Percentiles rank a stretch among this genome's conserved stretches.
Conservation (phyloP, 257 asterid species). For the Primulina eburnea region DNA sequence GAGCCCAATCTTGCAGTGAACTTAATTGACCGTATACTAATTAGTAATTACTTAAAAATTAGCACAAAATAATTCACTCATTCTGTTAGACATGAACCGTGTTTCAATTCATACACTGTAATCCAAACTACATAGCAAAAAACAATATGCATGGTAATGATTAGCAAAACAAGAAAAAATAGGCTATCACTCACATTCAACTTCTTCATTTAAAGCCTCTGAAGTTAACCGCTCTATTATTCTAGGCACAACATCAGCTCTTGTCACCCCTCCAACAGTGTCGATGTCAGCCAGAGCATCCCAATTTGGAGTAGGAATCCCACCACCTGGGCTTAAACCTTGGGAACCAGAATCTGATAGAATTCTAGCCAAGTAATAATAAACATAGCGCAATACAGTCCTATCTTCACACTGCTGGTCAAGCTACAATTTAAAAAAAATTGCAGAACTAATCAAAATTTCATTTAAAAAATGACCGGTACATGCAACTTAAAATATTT, state of each 20-base stretch:
- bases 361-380: slow-evolving; percentile 95
- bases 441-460: too few species aligned
- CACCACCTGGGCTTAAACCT: slow-evolving; percentile 96
- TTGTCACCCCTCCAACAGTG: slow-evolving; percentile 95
- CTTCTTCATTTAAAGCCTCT: slow-evolving; percentile 91
- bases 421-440: slow-evolving; percentile 58
- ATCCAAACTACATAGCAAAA: slow-evolving; percentile 8
- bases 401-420: slow-evolving; percentile 99
- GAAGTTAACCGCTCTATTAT: slow-evolving; percentile 75
- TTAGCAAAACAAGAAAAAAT: slow-evolving; percentile 10
- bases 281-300: slow-evolving; percentile 99
- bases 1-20: not conserved
- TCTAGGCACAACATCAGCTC: slow-evolving; percentile 99
- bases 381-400: slow-evolving; percentile 94
- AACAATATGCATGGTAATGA: slow-evolving; percentile 21
- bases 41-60: too few species aligned
- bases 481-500: slow-evolving; percentile 18
- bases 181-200: slow-evolving; percentile 59
- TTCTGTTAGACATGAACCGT: not conserved
- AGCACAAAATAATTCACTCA: not conserved
- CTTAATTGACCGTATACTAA: not conserved
- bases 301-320: slow-evolving; percentile 99
- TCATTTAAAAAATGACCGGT: slow-evolving; percentile 17
- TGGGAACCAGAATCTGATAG: slow-evolving; percentile 93
- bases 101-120: slow-evolving; percentile 3